Base-by-base conservation (phyloP, 192 early-diverging fungal species). In the Oehlia diaphana region DNA sequence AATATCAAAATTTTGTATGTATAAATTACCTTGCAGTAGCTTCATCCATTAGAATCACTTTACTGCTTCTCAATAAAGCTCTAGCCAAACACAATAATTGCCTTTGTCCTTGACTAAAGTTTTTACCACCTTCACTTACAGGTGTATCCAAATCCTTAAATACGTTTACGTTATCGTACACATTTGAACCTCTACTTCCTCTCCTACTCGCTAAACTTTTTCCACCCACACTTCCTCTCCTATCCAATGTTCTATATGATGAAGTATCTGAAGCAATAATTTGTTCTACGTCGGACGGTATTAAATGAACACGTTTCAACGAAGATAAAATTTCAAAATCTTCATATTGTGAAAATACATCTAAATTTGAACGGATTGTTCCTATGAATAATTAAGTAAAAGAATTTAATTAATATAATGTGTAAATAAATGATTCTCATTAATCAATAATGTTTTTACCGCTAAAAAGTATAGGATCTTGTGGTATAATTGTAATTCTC, bases 401-500 rank as follows among this genome's bases (percentile, higher is more conserved):
- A 33, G 33, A 7, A 12, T 9, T 37, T 37, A 44, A 28, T 31
- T 62, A 79, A 13, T 10, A n/a, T 53, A 33, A 42, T 47, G 37
- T 35, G 2, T 4, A 53, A 53, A 53, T 4, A 19, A 16, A 4
- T 4, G 35, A 37, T 4, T 4, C 35, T 37, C 35, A 5, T 53
- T 19, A 53, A 53, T 4, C 19, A 58, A 21, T 21, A n/a, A 16
- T 5, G 16, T 42, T 21, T 58, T 58, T 58, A 58, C 53, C 53
- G 1, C 16, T 58, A 58, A 58, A 58, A 5, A 58, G 16, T 58
- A 58, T 58, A 58, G 53, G 53, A 21, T 58, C 94, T 84, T 99
- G 96, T 44, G 96, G 95, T 80, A 99, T 96, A 65, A 99, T 93
- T 0, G 95, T 93, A 61, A 99, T 76, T 53, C 88, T 85, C 28